These are phyloP conservation scores for Prasinococcaceae sp. DNA, from an alignment of 139 green algal species.

Conservation along the genomic window DNA sequence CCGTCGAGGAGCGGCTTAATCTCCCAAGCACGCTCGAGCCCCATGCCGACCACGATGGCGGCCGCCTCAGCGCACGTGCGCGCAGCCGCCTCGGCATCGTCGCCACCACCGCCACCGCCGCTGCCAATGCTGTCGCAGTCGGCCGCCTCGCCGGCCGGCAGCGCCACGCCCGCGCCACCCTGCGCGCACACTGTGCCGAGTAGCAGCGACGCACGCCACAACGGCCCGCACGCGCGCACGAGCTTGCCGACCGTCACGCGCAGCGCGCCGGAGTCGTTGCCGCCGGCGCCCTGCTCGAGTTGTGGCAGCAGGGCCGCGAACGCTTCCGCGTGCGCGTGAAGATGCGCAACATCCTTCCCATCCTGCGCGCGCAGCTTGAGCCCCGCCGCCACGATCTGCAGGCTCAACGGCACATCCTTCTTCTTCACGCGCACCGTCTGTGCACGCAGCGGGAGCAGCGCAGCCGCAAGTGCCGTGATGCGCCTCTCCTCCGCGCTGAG, in stretches of 20 bases:
- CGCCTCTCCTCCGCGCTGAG: neutral
- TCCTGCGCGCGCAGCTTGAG: slow-evolving; percentile 22
- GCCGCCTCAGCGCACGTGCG: slow-evolving; percentile 24
- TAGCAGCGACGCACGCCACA: neutral
- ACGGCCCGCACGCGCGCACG: neutral
- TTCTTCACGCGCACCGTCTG: neutral
- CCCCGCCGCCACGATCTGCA: neutral
- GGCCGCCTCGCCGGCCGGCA: too few species aligned
- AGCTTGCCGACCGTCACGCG: neutral
- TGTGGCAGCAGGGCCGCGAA: neutral
- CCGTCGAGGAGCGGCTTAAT: slow-evolving; percentile 56
- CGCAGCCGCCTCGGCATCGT: neutral
- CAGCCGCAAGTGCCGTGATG: neutral
- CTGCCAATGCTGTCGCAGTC: too few species aligned
- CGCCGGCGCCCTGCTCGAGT: slow-evolving; percentile 17
- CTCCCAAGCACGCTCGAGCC: slow-evolving; percentile 42
- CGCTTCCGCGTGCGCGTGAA: neutral
- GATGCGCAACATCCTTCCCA: slow-evolving; percentile 8
- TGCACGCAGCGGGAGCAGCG: slow-evolving; percentile 6
- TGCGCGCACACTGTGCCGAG: neutral
- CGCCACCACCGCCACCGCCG: neutral
- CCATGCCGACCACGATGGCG: slow-evolving; percentile 31
- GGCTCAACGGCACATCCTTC: neutral
- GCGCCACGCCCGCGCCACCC: too few species aligned
- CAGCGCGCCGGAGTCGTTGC: slow-evolving; percentile 6